Percentiles rank a stretch among this genome's conserved stretches.
phyloP scores from a whole-genome alignment of 352 stramenopile genomes.

The Phytophthora melonis region DNA sequence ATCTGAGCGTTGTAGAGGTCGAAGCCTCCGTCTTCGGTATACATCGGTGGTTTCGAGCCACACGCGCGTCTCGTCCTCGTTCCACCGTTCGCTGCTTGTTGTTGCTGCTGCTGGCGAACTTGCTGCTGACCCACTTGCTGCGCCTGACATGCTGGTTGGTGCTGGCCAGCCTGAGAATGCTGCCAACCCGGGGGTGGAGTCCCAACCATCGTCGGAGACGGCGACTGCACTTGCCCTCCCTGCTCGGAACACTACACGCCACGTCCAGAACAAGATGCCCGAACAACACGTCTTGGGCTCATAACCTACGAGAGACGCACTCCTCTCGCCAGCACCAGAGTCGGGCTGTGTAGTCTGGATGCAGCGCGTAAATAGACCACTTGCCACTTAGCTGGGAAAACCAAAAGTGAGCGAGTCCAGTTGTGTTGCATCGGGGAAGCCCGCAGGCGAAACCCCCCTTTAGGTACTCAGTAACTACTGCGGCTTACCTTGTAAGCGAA shows the following conservation, averaged over 20 bases:
- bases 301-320: background rate
- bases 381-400: background rate
- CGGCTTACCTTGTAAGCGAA: constrained; percentile 1
- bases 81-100: background rate
- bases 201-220: background rate
- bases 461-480: background rate
- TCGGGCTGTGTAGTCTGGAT: background rate
- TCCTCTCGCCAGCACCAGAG: background rate
- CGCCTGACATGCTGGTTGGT: background rate
- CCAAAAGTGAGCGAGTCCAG: background rate
- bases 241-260: background rate
- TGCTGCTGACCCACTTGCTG: background rate
- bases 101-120: background rate
- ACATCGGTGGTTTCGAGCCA: background rate
- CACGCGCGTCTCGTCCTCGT: background rate
- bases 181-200: background rate
- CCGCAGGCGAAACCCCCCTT: constrained; percentile 4
- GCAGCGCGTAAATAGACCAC: background rate
- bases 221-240: background rate
- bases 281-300: background rate
- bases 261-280: background rate
- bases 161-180: background rate
- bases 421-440: constrained; percentile 10
- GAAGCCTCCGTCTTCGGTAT: background rate
- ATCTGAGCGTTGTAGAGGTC: background rate